Evolutionary conservation across 2,329 filamentous ascomycete genomes (phyloP), one percentile per base, ranked within the genome.

Genomic region (Alternaria alternata): DNA sequence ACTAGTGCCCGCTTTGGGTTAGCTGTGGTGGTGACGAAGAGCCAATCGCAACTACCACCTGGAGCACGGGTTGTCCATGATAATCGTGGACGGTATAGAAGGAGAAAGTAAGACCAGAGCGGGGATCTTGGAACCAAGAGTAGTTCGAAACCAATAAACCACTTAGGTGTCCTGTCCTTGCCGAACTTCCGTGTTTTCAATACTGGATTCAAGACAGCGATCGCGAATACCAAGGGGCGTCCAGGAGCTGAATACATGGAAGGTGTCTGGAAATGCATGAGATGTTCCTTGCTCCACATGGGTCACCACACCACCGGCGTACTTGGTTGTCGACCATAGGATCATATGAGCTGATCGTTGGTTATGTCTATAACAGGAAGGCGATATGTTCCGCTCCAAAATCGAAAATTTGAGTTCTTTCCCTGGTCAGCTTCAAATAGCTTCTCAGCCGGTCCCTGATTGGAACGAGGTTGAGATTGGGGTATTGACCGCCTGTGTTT

Each of bases 121-220:
- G 59, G 54, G 61, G 62, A 55, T 9, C 16, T 18, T 46, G 18
- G 4, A 18, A 43, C 53, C 56, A 57, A 61, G 54, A 46, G 57
- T 34, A 41, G 51, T 49, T 34, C 36, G 56, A 57, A 47, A 39
- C 34, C 48, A 28, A 20, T n/a, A 30, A 48, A 36, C 32, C 24
- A 12, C 12, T 24, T 7, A 16, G 12, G 20, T 16, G 20, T 42
- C 39, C 7, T 24, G 18, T 57, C 30, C 36, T 46, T 41, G 66
- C 61, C 66, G 65, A 65, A 60, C n/a, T 61, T 55, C 65, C 67
- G 63, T 61, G 60, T 65, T 66, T 14, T 18, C 20, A 24, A 42
- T 42, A 14, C 20, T 24, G 20, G 39, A 24, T 12, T 24, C 39
- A 14, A 12, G 39, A 42, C 20, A 7, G 5, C 20, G 20, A 22